These are phyloP conservation scores for Mycena crocata DNA, from an alignment of 768 basidiomycete species.

Conservation along the genomic window DNA sequence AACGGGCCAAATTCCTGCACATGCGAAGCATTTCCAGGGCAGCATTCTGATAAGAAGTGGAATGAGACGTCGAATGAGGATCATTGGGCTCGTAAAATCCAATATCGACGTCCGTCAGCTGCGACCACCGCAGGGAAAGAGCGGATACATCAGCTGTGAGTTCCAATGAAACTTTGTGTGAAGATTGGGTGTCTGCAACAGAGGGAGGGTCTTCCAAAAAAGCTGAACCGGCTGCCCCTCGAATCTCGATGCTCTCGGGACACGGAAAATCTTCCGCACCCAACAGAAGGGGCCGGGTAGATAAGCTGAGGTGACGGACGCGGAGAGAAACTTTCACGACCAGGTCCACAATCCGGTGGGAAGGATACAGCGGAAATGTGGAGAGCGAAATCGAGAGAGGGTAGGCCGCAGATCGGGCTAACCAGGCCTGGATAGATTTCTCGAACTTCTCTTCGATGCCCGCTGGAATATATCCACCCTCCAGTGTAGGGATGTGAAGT, in stretches of 20 bases:
- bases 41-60: neutral
- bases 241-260: neutral
- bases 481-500: conserved; percentile 7
- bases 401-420: neutral
- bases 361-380: neutral
- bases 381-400: conserved; percentile 4
- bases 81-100: too few species aligned
- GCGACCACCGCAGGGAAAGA: conserved; percentile 4
- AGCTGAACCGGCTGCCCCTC: neutral
- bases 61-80: neutral
- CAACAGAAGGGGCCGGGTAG: neutral
- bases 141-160: neutral
- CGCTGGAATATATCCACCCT: neutral
- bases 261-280: neutral
- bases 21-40: neutral
- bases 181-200: neutral
- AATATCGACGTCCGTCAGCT: conserved; percentile 2
- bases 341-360: neutral
- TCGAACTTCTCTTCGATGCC: neutral
- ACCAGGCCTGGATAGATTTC: neutral
- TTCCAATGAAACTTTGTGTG: neutral
- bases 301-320: neutral
- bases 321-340: neutral
- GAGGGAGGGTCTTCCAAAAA: neutral
- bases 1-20: conserved; percentile 1